phyloP scores from a whole-genome alignment of 2,329 filamentous ascomycete genomes.

The Phyllosticta capitalensis region DNA sequence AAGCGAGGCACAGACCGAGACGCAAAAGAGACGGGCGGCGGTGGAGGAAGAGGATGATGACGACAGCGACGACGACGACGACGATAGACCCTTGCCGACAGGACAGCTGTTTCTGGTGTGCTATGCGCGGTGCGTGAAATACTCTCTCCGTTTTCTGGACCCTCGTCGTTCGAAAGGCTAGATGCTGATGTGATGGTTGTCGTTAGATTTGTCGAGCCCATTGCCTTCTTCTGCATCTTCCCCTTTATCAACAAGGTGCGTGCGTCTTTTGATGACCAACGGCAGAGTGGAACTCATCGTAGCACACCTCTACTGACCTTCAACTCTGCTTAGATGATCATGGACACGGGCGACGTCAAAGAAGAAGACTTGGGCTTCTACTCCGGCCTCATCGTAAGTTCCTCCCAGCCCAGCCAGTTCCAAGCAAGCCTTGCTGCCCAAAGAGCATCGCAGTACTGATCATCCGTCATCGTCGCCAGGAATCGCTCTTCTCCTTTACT shows the following conservation, averaged over 20 bases:
- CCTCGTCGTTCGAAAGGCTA: too few relatives aligned
- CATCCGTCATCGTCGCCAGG: constrained; percentile 21
- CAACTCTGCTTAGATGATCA: constrained; percentile 25
- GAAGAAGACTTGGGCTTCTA: constrained; percentile 70
- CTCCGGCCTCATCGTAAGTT: constrained; percentile 61
- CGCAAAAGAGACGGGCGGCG: too few relatives aligned
- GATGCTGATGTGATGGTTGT: neutral
- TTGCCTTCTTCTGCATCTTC: constrained; percentile 78
- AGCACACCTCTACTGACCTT: too few relatives aligned
- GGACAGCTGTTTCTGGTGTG: constrained; percentile 62
- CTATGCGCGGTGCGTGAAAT: constrained; percentile 46
- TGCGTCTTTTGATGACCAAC: constrained; percentile 33
- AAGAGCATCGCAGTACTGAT: too few relatives aligned
- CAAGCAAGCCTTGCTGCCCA: too few relatives aligned
- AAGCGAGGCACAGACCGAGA: neutral
- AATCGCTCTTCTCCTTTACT: constrained; percentile 60
- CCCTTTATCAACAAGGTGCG: constrained; percentile 76
- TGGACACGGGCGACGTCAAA: constrained; percentile 42
- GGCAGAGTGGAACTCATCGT: too few relatives aligned
- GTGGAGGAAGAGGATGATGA: neutral
- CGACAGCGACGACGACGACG: constrained; percentile 18
- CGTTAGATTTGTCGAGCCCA: constrained; percentile 53
- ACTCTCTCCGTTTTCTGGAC: neutral
- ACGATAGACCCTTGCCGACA: constrained; percentile 20
- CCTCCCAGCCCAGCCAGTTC: too few relatives aligned